Conservation (phyloP, 257 asterid species). For the Solanum clarkiae region DNA sequence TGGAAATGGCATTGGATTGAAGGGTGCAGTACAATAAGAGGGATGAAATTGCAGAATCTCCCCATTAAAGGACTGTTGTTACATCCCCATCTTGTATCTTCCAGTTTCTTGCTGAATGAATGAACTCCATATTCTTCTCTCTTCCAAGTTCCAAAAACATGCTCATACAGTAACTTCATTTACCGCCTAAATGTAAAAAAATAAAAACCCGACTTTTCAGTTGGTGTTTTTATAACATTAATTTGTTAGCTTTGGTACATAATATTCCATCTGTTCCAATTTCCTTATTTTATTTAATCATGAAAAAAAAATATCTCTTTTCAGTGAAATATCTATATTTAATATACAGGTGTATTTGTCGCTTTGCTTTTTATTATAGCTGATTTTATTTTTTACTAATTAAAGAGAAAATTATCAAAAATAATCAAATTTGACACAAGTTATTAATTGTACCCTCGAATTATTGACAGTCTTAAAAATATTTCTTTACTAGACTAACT, state of each 20-base stretch:
- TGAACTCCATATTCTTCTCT: not conserved
- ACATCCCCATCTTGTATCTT: slow-evolving; percentile 43
- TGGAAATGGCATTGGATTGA: slow-evolving; percentile 67
- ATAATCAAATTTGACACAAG: no score
- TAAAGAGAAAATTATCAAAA: no score
- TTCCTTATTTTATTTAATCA: no score
- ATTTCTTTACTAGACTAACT: no score
- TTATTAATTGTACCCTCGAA: no score
- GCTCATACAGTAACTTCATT: not conserved
- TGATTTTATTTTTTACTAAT: not conserved
- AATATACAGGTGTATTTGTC: no score
- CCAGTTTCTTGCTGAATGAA: not conserved
- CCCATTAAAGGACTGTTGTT: slow-evolving; percentile 50
- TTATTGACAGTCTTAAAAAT: no score
- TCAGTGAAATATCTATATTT: no score
- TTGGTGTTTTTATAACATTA: not conserved
- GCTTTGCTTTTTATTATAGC: no score
- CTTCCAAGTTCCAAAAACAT: not conserved
- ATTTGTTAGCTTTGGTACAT: not conserved
- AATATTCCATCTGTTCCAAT: no score
- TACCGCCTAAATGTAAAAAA: not conserved
- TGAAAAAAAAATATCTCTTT: no score
- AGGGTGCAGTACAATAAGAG: slow-evolving; percentile 30
- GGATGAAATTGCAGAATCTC: slow-evolving; percentile 16
- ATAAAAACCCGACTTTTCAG: not conserved